phyloP scores from a whole-genome alignment of 768 basidiomycete species.

The Cystofilobasidium bisporidii region DNA sequence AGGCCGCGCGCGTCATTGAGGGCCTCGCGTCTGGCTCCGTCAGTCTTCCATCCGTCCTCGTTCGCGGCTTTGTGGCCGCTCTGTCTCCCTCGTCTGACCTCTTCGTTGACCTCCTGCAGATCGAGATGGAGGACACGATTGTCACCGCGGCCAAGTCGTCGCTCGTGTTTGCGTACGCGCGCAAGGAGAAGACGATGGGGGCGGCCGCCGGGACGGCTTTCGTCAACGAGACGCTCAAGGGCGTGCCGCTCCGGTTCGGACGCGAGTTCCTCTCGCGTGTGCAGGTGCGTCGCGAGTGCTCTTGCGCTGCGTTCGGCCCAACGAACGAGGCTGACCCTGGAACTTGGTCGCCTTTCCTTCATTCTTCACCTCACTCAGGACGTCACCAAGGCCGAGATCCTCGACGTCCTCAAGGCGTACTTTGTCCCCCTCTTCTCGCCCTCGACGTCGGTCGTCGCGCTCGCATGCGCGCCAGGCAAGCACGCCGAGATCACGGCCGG shows the following conservation, averaged over 20 bases:
- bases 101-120: constrained; percentile 44
- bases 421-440: constrained; percentile 78
- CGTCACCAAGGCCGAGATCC: constrained; percentile 70
- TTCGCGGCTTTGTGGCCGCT: neutral
- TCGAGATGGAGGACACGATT: constrained; percentile 65
- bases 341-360: no score
- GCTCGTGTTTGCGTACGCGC: constrained; percentile 73
- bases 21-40: constrained; percentile 67
- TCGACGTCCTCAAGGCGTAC: constrained; percentile 58
- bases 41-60: constrained; percentile 31
- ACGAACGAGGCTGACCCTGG: neutral
- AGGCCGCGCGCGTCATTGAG: constrained; percentile 65
- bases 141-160: constrained; percentile 86
- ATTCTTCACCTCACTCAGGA: constrained; percentile 39
- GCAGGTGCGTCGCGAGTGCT: constrained; percentile 37
- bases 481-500: constrained; percentile 58
- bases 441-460: constrained; percentile 62
- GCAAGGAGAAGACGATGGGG: constrained; percentile 71
- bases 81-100: constrained; percentile 17
- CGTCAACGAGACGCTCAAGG: constrained; percentile 81
- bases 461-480: constrained; percentile 75
- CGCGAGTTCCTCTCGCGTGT: constrained; percentile 67
- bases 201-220: constrained; percentile 79
- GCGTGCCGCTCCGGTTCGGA: constrained; percentile 63
- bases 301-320: neutral